Percentiles rank a stretch among this genome's conserved stretches.
Evolutionary conservation across 2,329 filamentous ascomycete species (phyloP).

Genomic region (Nakataea oryzae): DNA sequence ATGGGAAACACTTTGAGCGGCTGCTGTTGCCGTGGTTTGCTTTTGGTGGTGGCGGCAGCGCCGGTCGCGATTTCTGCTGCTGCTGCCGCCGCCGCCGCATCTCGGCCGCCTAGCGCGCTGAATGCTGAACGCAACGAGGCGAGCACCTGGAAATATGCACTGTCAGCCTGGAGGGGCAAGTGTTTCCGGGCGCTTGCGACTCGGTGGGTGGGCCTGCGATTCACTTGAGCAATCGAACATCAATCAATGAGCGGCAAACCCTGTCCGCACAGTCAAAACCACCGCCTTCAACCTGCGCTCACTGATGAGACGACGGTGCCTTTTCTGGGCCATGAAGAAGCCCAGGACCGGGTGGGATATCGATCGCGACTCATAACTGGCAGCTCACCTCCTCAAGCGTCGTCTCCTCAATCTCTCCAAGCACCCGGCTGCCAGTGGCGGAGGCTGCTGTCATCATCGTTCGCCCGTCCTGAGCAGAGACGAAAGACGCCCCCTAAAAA

Average conservation of each 20-base stretch:
- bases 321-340: not conserved
- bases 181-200: not conserved
- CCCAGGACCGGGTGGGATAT: not conserved
- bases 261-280: not conserved
- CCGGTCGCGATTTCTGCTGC: constrained; percentile 1
- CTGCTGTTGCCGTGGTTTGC: constrained; percentile 11
- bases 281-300: not conserved
- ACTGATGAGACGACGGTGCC: not conserved
- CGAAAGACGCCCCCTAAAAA: not conserved
- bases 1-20: constrained; percentile 24
- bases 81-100: constrained; percentile 3
- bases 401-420: constrained; percentile 45
- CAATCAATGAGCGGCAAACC: too few species aligned
- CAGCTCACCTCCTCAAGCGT: constrained; percentile 46
- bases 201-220: not conserved
- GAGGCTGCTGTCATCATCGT: constrained; percentile 23
- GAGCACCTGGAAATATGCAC: constrained; percentile 1
- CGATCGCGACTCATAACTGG: not conserved
- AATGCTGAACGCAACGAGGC: constrained; percentile 5
- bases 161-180: not conserved
- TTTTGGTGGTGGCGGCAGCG: constrained; percentile 2
- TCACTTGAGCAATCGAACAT: not conserved
- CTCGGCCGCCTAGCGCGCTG: constrained; percentile 12
- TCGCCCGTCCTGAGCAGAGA: constrained; percentile 8
- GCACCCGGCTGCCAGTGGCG: constrained; percentile 34